Evolutionary conservation across 2,329 filamentous ascomycete species (phyloP).

Genomic region (Microsporum audouinii): DNA sequence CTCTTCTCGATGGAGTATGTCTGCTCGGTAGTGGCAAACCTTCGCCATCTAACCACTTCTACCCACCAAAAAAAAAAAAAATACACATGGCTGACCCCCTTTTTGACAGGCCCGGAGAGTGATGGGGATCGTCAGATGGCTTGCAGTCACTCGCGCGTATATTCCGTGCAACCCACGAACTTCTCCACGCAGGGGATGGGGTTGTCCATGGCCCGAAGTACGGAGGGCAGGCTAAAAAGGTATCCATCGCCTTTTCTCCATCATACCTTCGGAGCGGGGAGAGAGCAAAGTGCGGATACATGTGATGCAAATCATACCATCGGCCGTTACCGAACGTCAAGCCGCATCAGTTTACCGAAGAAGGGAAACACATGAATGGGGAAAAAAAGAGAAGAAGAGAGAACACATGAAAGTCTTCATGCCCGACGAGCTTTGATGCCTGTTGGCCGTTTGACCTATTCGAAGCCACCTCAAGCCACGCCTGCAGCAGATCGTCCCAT

Average conservation of each 20-base stretch:
- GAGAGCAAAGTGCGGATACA: not conserved
- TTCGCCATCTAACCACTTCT: not conserved
- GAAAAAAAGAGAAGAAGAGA: not conserved
- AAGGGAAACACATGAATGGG: not conserved
- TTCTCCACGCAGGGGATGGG: not conserved
- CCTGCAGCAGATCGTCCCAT: not conserved
- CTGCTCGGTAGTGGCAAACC: not conserved
- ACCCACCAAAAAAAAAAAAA: not conserved
- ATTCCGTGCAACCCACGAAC: not conserved
- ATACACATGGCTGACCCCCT: not conserved
- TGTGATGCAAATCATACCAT: not conserved
- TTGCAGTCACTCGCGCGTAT: conserved; percentile 3
- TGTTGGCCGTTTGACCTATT: not conserved
- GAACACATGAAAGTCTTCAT: not conserved
- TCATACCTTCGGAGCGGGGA: not conserved
- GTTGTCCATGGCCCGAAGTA: not conserved
- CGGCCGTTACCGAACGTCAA: not conserved
- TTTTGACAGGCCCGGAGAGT: not conserved
- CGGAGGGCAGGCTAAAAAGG: not conserved
- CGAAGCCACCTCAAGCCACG: not conserved
- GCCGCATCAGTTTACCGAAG: not conserved
- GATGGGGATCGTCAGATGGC: not conserved
- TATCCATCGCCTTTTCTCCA: not conserved
- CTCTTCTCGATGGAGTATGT: not conserved
- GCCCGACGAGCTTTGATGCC: not conserved